A percentile compares a stretch with the other conserved stretches of the same genome.
phyloP scores from a whole-genome alignment of 176 grass and related monocot genomes.

The Oryza glaberrima region DNA sequence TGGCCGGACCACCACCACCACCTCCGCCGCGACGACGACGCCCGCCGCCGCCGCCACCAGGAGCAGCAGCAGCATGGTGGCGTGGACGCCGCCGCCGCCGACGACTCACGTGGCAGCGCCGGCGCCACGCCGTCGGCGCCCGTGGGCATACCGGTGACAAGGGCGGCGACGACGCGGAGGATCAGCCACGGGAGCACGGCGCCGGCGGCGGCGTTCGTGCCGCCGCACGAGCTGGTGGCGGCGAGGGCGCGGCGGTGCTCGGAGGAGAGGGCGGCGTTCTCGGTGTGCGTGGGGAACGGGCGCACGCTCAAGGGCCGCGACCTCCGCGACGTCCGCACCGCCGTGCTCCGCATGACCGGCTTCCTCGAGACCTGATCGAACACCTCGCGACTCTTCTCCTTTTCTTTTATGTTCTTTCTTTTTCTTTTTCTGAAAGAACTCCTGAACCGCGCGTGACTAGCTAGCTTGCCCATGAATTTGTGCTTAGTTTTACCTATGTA shows the following conservation, averaged over 20 bases:
- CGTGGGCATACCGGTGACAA: neutral
- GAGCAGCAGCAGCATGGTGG: neutral
- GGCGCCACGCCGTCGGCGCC: neutral
- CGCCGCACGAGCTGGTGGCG: slow-evolving; percentile 51
- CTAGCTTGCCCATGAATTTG: neutral
- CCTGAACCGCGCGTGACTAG: too few species aligned
- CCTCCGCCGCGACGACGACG: neutral
- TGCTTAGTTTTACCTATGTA: neutral
- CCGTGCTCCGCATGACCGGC: slow-evolving; percentile 63
- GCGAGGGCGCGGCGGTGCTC: slow-evolving; percentile 1
- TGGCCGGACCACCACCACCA: slow-evolving; percentile 20
- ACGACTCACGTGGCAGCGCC: too few species aligned
- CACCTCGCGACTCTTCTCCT: neutral
- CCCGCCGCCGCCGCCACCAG: neutral
- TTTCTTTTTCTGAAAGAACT: neutral
- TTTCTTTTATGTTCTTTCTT: neutral
- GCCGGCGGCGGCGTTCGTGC: slow-evolving; percentile 18
- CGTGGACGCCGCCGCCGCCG: neutral
- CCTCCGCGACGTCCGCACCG: slow-evolving; percentile 45
- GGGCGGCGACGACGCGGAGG: neutral
- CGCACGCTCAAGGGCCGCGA: slow-evolving; percentile 76
- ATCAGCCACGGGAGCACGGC: neutral
- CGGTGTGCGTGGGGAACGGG: slow-evolving; percentile 57
- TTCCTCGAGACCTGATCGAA: slow-evolving; percentile 55
- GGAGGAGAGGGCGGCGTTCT: slow-evolving; percentile 23